Conservation (phyloP, 495 filamentous ascomycete species). For the Cladorrhinum samala region DNA sequence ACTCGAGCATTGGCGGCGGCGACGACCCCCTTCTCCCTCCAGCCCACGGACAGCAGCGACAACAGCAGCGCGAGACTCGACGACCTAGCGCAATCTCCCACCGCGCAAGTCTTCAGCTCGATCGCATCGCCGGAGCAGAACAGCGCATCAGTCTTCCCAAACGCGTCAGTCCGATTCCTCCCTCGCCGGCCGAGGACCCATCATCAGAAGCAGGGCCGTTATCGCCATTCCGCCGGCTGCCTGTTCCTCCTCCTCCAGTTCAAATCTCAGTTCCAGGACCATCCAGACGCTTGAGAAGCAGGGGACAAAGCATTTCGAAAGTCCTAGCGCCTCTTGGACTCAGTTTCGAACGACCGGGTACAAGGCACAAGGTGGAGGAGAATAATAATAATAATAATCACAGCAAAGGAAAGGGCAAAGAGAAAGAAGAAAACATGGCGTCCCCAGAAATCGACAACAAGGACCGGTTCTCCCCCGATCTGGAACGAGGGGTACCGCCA, state of each 20-base stretch:
- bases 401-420: slow-evolving; percentile 38
- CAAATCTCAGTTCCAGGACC: too few relatives aligned
- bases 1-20: slow-evolving; percentile 36
- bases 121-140: slow-evolving; percentile 57
- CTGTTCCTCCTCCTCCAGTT: slow-evolving; percentile 28
- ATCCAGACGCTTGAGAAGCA: slow-evolving; percentile 16
- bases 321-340: slow-evolving; percentile 28
- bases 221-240: slow-evolving; percentile 17
- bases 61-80: too few relatives aligned
- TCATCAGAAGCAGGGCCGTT: slow-evolving; percentile 23
- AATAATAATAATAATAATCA: slow-evolving; percentile 10
- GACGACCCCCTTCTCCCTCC: slow-evolving; percentile 66
- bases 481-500: slow-evolving; percentile 39
- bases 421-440: slow-evolving; percentile 29
- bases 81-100: slow-evolving; percentile 49
- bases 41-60: slow-evolving; percentile 52
- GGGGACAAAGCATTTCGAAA: slow-evolving; percentile 28
- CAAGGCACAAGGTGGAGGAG: background rate
- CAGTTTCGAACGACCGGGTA: slow-evolving; percentile 21
- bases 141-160: slow-evolving; percentile 63
- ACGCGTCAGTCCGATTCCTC: slow-evolving; percentile 37
- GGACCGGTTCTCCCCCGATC: slow-evolving; percentile 39
- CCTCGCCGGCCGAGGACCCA: slow-evolving; percentile 25
- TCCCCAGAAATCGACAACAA: slow-evolving; percentile 3
- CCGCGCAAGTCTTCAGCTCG: slow-evolving; percentile 56